Evolutionary conservation across 306 rosid species (phyloP), one percentile per base, ranked within the genome.

Genomic region (Sindora glabra): DNA sequence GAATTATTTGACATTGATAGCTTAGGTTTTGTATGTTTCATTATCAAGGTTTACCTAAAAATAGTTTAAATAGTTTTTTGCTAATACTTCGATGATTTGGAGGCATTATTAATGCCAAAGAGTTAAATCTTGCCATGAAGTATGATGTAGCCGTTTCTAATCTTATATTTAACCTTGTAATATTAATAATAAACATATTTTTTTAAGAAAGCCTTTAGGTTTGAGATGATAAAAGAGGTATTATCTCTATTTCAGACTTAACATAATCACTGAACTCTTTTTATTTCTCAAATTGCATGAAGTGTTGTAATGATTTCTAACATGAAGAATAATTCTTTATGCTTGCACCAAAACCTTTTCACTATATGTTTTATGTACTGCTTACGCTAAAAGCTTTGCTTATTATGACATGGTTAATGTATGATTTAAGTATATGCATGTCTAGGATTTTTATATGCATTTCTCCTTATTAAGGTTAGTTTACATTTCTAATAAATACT

Each of bases 181-280:
- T 44, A 36, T 50, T 22, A 14, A 11, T 50, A 16, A 69, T 61
- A 25, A 22, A 56, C 32, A 42, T 66, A 24, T 77, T 73, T 12
- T 67, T 26, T 65, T 79, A 38, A 49, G 83, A 92, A 96, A 90
- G 99, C 99, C 39, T 95, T 92, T 58, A 96, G 97, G 39, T 89
- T 92, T 68, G 99, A 92, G 84, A 92, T 92, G 99, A 92, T 94
- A 8, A 97, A 92, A 42, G 89, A 86, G 94, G 99, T 92, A 81
- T 70, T 42, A 29, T 61, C 33, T 27, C 13, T 66, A 60, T 34
- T 33, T 45, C n/a, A n/a, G n/a, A n/a, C n/a, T n/a, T 32, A 15
- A 25, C 40, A 12, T 17, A 6, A 13, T 24, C 38, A n/a, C 19
- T 71, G 22, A n/a, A 45, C 16, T 51, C 16, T 46, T 5, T 36